phyloP scores from a whole-genome alignment of 352 stramenopile species.

The Blastocystis sp. region DNA sequence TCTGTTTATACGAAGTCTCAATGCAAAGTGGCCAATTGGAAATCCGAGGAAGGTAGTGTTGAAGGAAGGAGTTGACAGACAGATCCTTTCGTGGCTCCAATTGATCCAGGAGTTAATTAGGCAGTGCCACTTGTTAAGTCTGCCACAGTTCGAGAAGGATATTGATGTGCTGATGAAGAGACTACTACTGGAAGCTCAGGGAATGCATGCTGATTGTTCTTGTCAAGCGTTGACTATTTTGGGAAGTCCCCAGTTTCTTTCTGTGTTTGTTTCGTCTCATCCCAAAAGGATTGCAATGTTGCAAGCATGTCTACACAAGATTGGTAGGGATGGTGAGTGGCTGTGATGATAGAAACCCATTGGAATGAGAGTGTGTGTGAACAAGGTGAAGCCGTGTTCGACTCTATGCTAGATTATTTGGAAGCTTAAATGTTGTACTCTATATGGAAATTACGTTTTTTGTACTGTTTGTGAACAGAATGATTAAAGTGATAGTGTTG shows the following conservation, averaged over 20 bases:
- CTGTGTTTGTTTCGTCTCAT: background rate
- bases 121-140: background rate
- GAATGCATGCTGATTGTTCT: background rate
- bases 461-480: too few relatives aligned
- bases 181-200: background rate
- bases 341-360: slow-evolving; percentile 20
- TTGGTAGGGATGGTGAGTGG: background rate
- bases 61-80: background rate
- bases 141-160: background rate
- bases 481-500: too few relatives aligned
- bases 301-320: background rate
- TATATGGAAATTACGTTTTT: too few relatives aligned
- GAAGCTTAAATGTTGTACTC: background rate
- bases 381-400: slow-evolving; percentile 15
- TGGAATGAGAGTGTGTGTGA: slow-evolving; percentile 19
- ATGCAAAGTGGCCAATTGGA: slow-evolving; percentile 1
- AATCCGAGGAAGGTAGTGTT: background rate
- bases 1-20: background rate
- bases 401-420: slow-evolving; percentile 35
- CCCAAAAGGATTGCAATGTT: background rate
- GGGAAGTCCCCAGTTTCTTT: background rate
- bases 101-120: background rate
- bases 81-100: background rate
- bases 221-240: background rate
- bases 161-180: background rate